Conservation (phyloP, 164 flowering plant species). For the Magnolia kwangsiensis region DNA sequence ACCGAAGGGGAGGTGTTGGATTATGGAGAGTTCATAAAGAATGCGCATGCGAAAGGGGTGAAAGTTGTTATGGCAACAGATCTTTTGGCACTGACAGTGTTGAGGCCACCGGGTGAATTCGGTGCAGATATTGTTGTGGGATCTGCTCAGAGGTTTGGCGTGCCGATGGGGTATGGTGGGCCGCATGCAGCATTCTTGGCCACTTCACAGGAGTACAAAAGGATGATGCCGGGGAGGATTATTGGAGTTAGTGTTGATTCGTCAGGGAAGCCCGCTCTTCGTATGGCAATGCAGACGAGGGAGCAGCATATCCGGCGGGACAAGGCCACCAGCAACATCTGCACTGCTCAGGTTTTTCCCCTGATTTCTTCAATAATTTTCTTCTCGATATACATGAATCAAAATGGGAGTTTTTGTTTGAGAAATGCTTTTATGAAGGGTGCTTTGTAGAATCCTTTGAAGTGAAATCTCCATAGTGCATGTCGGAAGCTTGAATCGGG, state of each 20-base stretch:
- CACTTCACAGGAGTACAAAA: slow-evolving; percentile 93
- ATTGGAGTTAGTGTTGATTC: slow-evolving; percentile 97
- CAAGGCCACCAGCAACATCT: slow-evolving; percentile 99
- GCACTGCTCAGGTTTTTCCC: slow-evolving; percentile 87
- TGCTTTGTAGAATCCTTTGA: too few species aligned
- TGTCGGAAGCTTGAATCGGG: too few species aligned
- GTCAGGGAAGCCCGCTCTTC: slow-evolving; percentile 82
- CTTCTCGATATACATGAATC: too few species aligned
- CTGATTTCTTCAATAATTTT: background rate
- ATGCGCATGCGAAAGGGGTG: slow-evolving; percentile 88
- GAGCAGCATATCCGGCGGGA: slow-evolving; percentile 98
- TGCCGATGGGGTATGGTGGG: slow-evolving; percentile 99
- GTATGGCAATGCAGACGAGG: slow-evolving; percentile 99
- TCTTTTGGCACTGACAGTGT: slow-evolving; percentile 79
- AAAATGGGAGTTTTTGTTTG: background rate
- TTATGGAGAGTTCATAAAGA: slow-evolving; percentile 80
- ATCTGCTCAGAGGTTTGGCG: slow-evolving; percentile 96
- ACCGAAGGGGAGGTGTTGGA: slow-evolving; percentile 90
- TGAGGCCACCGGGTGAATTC: slow-evolving; percentile 97
- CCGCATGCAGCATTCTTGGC: slow-evolving; percentile 99
- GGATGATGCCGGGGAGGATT: slow-evolving; percentile 99
- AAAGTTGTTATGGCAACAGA: slow-evolving; percentile 98
- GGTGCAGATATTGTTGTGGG: slow-evolving; percentile 94
- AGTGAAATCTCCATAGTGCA: too few species aligned
- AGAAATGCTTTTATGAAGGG: background rate